Conservation (phyloP, 306 rosid genomes). For the Cotoneaster glaucophyllus region DNA sequence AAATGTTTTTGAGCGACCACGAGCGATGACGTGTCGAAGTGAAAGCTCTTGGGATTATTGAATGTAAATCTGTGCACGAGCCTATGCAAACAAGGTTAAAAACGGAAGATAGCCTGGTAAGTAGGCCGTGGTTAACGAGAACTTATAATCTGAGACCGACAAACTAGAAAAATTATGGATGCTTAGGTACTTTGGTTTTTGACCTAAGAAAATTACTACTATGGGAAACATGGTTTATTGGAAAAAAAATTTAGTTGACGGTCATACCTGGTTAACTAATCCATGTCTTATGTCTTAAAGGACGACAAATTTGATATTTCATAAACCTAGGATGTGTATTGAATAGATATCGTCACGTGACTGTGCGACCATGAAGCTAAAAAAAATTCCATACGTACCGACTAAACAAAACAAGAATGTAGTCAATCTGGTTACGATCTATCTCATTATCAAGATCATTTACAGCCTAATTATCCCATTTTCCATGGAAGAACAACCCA, state of each 20-base stretch:
- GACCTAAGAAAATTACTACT: neutral
- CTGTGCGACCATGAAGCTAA: no score
- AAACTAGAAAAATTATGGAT: no score
- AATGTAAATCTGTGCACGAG: neutral
- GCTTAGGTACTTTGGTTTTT: neutral
- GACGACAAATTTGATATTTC: no score
- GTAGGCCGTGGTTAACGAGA: neutral
- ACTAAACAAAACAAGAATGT: neutral
- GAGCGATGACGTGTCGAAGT: neutral
- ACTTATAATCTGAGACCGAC: no score
- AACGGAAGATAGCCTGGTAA: neutral
- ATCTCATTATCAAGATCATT: neutral
- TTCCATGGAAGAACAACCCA: constrained; percentile 1
- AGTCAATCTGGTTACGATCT: neutral
- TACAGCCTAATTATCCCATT: neutral
- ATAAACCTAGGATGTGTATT: no score
- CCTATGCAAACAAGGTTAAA: no score
- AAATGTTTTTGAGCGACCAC: no score
- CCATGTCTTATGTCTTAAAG: no score
- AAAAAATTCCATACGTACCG: neutral
- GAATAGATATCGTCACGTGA: no score
- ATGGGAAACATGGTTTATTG: neutral
- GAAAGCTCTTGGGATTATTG: neutral
- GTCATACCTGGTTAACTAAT: neutral
- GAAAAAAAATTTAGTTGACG: neutral